Percentiles rank a stretch among this genome's conserved stretches.
phyloP scores from a whole-genome alignment of 108 stramenopile genomes.

The Cyclotella cryptica region DNA sequence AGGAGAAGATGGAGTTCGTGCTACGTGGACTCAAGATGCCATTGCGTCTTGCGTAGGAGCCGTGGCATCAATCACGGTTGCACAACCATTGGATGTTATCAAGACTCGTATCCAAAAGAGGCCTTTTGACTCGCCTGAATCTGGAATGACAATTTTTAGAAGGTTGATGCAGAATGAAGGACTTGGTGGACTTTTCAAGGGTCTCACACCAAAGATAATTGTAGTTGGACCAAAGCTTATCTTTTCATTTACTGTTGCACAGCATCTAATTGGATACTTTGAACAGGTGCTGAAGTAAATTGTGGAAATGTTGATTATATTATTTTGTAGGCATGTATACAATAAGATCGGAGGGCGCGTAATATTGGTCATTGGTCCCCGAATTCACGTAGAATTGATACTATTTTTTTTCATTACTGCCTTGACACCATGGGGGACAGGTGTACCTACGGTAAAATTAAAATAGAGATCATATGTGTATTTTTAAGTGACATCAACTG shows the following conservation, averaged over 20 bases:
- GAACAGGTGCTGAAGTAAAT: constrained; percentile 43
- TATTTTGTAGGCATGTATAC: neutral
- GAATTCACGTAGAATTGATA: too few species aligned
- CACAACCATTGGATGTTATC: constrained; percentile 79
- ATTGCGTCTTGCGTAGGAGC: constrained; percentile 63
- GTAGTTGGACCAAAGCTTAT: constrained; percentile 85
- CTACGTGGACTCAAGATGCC: constrained; percentile 66
- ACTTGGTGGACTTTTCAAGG: constrained; percentile 75
- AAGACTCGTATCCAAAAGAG: constrained; percentile 82
- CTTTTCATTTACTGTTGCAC: constrained; percentile 85
- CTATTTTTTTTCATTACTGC: too few species aligned
- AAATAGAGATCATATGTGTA: too few species aligned
- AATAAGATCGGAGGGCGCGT: too few species aligned
- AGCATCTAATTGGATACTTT: constrained; percentile 76
- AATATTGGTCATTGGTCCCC: too few species aligned
- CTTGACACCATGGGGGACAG: too few species aligned
- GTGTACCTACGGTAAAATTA: too few species aligned
- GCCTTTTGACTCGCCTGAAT: constrained; percentile 76
- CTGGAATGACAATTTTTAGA: constrained; percentile 65
- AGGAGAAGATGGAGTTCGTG: constrained; percentile 52
- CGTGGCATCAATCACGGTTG: constrained; percentile 72
- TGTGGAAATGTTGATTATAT: neutral
- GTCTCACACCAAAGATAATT: constrained; percentile 77
- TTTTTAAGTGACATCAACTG: too few species aligned
- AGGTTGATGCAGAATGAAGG: constrained; percentile 77